Conservation (phyloP, 176 grass and related monocot species). For the Cymbopogon citratus region DNA sequence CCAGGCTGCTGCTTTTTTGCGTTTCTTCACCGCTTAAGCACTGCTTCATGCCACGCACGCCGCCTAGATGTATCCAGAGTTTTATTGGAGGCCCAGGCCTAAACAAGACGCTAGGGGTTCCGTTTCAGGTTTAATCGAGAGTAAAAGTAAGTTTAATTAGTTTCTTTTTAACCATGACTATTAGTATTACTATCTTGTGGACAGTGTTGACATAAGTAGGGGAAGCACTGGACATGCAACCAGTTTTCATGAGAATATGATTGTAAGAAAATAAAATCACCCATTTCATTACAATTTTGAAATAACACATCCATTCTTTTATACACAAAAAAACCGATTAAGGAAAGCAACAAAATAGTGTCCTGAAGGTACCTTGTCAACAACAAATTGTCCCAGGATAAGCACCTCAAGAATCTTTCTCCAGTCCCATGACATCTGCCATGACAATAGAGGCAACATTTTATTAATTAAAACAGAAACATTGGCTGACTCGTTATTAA, state of each 20-base stretch:
- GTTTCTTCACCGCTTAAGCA: too few species aligned
- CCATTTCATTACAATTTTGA: neutral
- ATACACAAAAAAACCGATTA: neutral
- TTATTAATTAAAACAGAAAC: neutral
- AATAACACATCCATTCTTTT: neutral
- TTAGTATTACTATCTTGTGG: neutral
- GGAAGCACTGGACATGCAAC: neutral
- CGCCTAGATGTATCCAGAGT: neutral
- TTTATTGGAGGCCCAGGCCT: neutral
- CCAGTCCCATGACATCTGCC: conserved; percentile 99
- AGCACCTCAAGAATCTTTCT: conserved; percentile 99
- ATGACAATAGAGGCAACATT: conserved; percentile 1
- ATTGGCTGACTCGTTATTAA: neutral
- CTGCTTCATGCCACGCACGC: neutral
- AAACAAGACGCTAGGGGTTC: neutral
- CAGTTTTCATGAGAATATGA: neutral
- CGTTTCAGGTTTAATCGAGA: neutral
- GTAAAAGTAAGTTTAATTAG: neutral
- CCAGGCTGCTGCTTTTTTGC: too few species aligned
- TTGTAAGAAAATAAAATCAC: neutral
- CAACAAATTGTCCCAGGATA: conserved; percentile 94
- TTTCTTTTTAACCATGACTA: neutral
- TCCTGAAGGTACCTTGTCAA: conserved; percentile 65
- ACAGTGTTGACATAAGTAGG: neutral
- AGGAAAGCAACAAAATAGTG: neutral